Evolutionary conservation across 2,329 filamentous ascomycete species (phyloP).

Genomic region (Davidsoniella neocaledoniae): DNA sequence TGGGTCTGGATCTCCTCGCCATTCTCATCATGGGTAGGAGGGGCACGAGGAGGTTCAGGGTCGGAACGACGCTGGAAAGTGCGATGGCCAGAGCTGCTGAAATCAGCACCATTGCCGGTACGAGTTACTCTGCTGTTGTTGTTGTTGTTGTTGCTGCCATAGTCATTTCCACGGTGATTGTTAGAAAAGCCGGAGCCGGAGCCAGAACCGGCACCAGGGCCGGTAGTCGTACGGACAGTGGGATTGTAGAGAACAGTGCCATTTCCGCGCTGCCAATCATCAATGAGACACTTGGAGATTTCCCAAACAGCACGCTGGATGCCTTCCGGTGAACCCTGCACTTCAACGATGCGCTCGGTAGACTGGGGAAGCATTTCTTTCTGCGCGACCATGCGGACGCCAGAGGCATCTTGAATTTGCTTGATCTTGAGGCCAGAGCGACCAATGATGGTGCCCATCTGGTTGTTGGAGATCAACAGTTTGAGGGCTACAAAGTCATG

Average conservation of each 20-base stretch:
- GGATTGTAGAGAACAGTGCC: conserved; percentile 97
- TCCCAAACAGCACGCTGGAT: conserved; percentile 97
- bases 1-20: conserved; percentile 97
- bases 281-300: conserved; percentile 94
- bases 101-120: conserved; percentile 93
- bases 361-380: conserved; percentile 99
- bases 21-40: conserved; percentile 82
- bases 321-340: conserved; percentile 85
- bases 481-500: conserved; percentile 55
- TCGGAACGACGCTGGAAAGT: conserved; percentile 65
- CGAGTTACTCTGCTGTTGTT: conserved; percentile 59
- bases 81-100: conserved; percentile 63
- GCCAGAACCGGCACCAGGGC: conserved; percentile 31
- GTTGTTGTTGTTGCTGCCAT: conserved; percentile 36
- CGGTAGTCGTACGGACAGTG: conserved; percentile 60
- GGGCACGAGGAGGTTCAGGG: conserved; percentile 67
- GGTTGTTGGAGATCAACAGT: conserved; percentile 96
- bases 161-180: conserved; percentile 30
- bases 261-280: conserved; percentile 94
- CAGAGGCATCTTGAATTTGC: conserved; percentile 92
- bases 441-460: conserved; percentile 99
- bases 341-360: conserved; percentile 92
- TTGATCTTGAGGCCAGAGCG: conserved; percentile 96
- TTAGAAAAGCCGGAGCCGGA: conserved; percentile 21
- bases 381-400: conserved; percentile 96